These are phyloP conservation scores for Canavalia ensiformis DNA, from an alignment of 306 rosid genomes.

Conservation along the genomic window DNA sequence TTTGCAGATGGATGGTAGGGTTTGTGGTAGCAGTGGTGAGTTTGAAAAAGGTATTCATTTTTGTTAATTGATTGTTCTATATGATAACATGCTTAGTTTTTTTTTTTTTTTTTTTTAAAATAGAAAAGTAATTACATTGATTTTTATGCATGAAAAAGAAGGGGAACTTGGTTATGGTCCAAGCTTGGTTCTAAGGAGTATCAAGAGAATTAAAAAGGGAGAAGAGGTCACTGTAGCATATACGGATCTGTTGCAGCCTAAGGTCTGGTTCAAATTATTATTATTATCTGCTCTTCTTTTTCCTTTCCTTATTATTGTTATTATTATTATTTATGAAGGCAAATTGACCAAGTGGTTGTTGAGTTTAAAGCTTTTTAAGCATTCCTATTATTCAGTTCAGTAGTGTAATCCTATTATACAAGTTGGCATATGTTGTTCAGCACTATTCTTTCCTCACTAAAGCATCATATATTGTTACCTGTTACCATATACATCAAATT, in stretches of 20 bases:
- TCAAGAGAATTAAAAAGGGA: conserved; percentile 72
- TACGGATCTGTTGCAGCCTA: conserved; percentile 80
- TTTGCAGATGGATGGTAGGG: conserved; percentile 64
- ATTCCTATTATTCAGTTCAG: too few species aligned
- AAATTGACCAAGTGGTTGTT: too few species aligned
- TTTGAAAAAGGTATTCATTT: conserved; percentile 57
- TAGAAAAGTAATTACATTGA: neutral
- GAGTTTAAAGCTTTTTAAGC: too few species aligned
- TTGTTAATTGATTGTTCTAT: neutral
- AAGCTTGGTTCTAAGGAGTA: conserved; percentile 73
- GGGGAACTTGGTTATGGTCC: conserved; percentile 61
- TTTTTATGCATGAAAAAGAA: conserved; percentile 37
- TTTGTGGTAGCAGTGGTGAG: conserved; percentile 50
- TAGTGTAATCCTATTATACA: too few species aligned
- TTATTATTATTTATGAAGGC: too few species aligned
- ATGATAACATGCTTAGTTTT: neutral
- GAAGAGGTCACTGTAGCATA: conserved; percentile 81
- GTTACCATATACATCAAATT: too few species aligned
- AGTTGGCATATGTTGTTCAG: too few species aligned
- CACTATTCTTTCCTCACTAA: too few species aligned
- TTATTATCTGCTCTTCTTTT: too few species aligned
- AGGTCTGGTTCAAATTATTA: conserved; percentile 56
- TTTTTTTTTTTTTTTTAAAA: neutral
- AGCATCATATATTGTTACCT: too few species aligned
- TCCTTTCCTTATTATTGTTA: too few species aligned